A percentile compares a stretch with the other conserved stretches of the same genome.
Conservation (phyloP, 257 asterid genomes). For the Solanum chaucha region DNA sequence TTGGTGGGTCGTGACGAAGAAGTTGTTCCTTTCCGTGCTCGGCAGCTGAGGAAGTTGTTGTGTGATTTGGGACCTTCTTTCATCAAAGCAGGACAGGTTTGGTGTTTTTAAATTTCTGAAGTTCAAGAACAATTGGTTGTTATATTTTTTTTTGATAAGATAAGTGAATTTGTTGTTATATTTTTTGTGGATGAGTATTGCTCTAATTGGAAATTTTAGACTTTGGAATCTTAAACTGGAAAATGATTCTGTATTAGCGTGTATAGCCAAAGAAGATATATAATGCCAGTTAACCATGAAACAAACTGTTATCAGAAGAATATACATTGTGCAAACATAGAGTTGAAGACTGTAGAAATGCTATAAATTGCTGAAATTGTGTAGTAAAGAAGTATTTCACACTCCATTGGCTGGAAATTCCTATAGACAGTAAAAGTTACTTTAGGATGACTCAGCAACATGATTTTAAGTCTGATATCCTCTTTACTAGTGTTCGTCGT, state of each 20-base stretch:
- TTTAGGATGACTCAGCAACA: neutral
- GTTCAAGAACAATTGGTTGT: neutral
- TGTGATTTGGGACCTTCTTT: slow-evolving; percentile 98
- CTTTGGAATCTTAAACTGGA: neutral
- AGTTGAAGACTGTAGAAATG: neutral
- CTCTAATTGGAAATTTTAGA: neutral
- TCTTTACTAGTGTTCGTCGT: neutral
- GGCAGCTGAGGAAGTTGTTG: slow-evolving; percentile 83
- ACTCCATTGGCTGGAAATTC: neutral
- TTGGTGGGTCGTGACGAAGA: slow-evolving; percentile 92
- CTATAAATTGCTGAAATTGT: neutral
- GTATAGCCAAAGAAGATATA: neutral
- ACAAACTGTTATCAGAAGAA: neutral
- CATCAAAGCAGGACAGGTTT: slow-evolving; percentile 99
- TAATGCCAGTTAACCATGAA: neutral
- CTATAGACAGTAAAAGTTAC: neutral
- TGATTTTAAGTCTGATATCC: neutral
- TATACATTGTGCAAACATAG: neutral
- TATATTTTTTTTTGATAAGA: neutral
- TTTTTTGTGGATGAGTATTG: neutral
- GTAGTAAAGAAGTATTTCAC: neutral
- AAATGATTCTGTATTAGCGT: neutral
- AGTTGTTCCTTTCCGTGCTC: slow-evolving; percentile 97
- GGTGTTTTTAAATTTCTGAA: slow-evolving; percentile 8
- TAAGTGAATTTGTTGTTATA: neutral